These are phyloP conservation scores for Bremia lactucae DNA, from an alignment of 352 stramenopile genomes.

Conservation along the genomic window DNA sequence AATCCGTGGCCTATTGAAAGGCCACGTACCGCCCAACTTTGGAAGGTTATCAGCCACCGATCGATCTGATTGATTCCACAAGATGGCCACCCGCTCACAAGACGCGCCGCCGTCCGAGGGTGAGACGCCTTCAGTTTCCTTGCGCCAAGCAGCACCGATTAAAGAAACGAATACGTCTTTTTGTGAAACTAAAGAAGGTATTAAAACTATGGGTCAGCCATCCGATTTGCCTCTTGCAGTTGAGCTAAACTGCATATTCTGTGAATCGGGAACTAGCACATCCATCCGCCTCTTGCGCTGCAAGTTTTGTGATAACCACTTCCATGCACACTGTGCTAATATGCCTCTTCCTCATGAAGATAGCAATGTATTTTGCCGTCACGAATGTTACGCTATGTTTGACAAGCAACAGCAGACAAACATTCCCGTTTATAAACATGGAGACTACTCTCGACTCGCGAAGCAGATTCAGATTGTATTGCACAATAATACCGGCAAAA, in stretches of 20 bases:
- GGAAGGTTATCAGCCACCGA: too few species aligned
- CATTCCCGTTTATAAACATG: slow-evolving; percentile 10
- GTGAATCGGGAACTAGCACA: slow-evolving; percentile 13
- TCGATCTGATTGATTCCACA: too few species aligned
- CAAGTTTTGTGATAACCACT: slow-evolving; percentile 34
- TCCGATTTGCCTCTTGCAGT: not conserved
- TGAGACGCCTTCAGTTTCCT: not conserved
- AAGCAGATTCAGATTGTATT: slow-evolving; percentile 38
- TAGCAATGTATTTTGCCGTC: slow-evolving; percentile 55
- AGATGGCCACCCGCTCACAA: slow-evolving; percentile 17
- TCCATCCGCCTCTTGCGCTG: slow-evolving; percentile 38
- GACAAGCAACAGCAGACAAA: slow-evolving; percentile 21
- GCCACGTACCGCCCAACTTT: too few species aligned
- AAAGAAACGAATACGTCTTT: slow-evolving; percentile 6
- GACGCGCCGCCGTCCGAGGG: slow-evolving; percentile 1
- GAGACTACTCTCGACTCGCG: slow-evolving; percentile 32
- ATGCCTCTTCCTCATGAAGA: slow-evolving; percentile 51
- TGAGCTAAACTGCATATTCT: slow-evolving; percentile 19
- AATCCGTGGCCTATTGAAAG: too few species aligned
- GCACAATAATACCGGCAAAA: slow-evolving; percentile 18
- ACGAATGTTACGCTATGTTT: slow-evolving; percentile 48
- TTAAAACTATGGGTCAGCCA: slow-evolving; percentile 1
- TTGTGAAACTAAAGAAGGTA: not conserved
- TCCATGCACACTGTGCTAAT: slow-evolving; percentile 58
- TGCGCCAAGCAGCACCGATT: slow-evolving; percentile 5